Evolutionary conservation across 2,329 filamentous ascomycete genomes (phyloP).

Genomic region (Amauroascus verrucosus): DNA sequence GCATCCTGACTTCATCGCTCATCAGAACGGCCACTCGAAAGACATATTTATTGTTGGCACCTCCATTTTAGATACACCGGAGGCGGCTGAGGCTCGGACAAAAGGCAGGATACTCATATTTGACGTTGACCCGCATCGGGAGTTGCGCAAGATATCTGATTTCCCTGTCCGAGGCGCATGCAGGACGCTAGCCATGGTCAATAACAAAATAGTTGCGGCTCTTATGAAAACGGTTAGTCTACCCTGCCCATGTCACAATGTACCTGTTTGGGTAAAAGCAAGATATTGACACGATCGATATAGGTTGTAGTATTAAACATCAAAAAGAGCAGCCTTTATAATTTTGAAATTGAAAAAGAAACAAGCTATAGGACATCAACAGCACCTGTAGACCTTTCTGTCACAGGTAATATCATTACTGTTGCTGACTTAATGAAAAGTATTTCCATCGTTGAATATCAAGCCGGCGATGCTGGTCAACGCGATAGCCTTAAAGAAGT

Average conservation of each 20-base stretch:
- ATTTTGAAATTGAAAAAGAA: slow-evolving; percentile 53
- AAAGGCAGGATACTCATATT: slow-evolving; percentile 74
- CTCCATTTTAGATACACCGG: slow-evolving; percentile 51
- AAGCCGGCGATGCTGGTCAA: slow-evolving; percentile 46
- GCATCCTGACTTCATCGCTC: slow-evolving; percentile 50
- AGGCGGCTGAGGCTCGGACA: slow-evolving; percentile 44
- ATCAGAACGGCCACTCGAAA: slow-evolving; percentile 40
- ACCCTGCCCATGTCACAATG: no score
- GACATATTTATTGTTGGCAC: slow-evolving; percentile 92
- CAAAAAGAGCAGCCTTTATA: slow-evolving; percentile 26
- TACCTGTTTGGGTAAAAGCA: neutral
- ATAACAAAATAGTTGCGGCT: slow-evolving; percentile 69
- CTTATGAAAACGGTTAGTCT: slow-evolving; percentile 70
- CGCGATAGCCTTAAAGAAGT: slow-evolving; percentile 59
- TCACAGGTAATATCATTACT: slow-evolving; percentile 65
- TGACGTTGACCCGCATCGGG: slow-evolving; percentile 61
- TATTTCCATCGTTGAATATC: slow-evolving; percentile 65
- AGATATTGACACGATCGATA: neutral
- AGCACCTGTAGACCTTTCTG: slow-evolving; percentile 68
- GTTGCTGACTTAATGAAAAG: slow-evolving; percentile 94
- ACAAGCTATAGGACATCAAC: slow-evolving; percentile 73
- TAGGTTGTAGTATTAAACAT: slow-evolving; percentile 52
- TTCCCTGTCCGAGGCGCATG: slow-evolving; percentile 68
- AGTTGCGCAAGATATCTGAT: slow-evolving; percentile 60
- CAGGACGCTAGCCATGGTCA: slow-evolving; percentile 63